phyloP scores from a whole-genome alignment of 2,329 filamentous ascomycete genomes.

The Beauveria sp. region DNA sequence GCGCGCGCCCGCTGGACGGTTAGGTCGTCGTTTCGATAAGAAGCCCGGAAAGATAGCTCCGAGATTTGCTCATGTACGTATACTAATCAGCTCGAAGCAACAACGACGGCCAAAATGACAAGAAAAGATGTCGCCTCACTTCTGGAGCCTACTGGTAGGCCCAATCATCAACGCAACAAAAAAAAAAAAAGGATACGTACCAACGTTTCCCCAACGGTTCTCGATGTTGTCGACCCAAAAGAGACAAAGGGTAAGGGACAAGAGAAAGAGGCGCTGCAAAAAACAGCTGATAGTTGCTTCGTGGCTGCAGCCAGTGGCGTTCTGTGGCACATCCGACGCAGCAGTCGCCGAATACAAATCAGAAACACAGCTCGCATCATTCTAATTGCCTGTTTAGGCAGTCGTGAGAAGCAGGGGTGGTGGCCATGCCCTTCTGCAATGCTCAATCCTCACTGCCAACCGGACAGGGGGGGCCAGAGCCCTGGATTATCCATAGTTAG shows the following conservation, averaged over 20 bases:
- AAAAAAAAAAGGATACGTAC: background rate
- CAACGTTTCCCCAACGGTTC: background rate
- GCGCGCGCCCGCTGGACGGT: too few species aligned
- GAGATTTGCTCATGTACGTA: background rate
- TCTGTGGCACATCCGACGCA: background rate
- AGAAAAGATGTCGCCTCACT: too few species aligned
- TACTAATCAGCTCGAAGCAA: background rate
- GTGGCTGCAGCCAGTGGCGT: background rate
- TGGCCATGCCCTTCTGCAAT: background rate
- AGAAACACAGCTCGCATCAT: background rate
- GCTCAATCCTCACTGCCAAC: background rate
- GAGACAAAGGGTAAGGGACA: background rate
- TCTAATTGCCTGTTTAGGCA: slow-evolving; percentile 1
- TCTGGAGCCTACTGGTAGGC: too few species aligned
- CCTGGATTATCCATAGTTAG: too few species aligned
- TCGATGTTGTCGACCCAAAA: background rate
- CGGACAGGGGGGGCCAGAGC: too few species aligned
- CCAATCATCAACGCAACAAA: background rate
- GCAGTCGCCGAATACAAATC: background rate
- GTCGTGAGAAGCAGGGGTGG: background rate
- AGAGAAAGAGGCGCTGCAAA: background rate
- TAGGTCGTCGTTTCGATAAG: too few species aligned
- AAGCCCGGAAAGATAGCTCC: background rate
- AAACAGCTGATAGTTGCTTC: background rate
- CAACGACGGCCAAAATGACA: background rate